phyloP scores from a whole-genome alignment of 1,284 basidiomycete genomes.

The Cronartium ribicola region DNA sequence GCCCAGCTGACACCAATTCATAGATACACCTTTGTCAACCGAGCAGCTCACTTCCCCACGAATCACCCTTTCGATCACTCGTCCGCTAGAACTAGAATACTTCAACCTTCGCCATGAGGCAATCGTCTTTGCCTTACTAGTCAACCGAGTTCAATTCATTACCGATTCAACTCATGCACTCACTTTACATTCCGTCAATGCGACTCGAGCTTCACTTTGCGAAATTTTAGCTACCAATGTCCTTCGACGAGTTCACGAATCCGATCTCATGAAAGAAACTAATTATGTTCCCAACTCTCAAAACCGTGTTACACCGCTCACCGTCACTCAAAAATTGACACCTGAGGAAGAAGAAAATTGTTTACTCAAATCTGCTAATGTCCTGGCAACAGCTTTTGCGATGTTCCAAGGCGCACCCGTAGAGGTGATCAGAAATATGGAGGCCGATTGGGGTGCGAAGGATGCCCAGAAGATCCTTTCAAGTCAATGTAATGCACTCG shows the following conservation, averaged over 20 bases:
- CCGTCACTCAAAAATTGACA: slow-evolving; percentile 22
- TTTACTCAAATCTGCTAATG: slow-evolving; percentile 39
- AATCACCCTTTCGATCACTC: slow-evolving; percentile 39
- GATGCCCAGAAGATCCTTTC: slow-evolving; percentile 27
- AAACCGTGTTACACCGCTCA: neutral
- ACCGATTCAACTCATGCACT: slow-evolving; percentile 38
- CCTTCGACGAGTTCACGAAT: slow-evolving; percentile 44
- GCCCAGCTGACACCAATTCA: neutral
- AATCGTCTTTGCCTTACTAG: slow-evolving; percentile 35
- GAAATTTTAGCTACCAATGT: slow-evolving; percentile 48
- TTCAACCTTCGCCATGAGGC: slow-evolving; percentile 22
- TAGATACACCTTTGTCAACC: slow-evolving; percentile 37
- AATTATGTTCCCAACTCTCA: neutral
- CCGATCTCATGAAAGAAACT: slow-evolving; percentile 18
- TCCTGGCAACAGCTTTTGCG: slow-evolving; percentile 29
- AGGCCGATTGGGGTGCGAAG: slow-evolving; percentile 23
- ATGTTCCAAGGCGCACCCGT: slow-evolving; percentile 32
- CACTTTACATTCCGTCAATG: slow-evolving; percentile 44
- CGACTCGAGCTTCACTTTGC: slow-evolving; percentile 47
- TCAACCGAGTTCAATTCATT: slow-evolving; percentile 39
- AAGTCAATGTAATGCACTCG: slow-evolving; percentile 45
- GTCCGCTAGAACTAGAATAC: slow-evolving; percentile 34
- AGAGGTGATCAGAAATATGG: slow-evolving; percentile 6
- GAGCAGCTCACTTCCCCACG: slow-evolving; percentile 35
- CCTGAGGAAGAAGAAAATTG: slow-evolving; percentile 32